These are phyloP conservation scores for Phalaenopsis equestris DNA, from an alignment of 106 monocot genomes.

Conservation along the genomic window DNA sequence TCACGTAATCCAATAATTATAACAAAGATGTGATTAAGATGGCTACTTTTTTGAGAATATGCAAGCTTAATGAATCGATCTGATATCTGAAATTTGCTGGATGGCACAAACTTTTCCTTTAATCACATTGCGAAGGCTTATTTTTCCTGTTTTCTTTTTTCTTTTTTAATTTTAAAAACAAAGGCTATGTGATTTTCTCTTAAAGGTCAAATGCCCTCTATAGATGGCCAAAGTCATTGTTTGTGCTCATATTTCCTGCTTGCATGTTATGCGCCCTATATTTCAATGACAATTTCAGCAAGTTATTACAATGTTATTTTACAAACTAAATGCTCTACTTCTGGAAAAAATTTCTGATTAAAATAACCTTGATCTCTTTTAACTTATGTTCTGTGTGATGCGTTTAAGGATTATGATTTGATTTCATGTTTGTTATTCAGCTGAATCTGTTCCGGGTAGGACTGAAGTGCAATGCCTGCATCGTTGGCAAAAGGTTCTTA, in stretches of 20 bases:
- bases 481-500: constrained; percentile 98
- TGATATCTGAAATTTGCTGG: neutral
- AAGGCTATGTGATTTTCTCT: neutral
- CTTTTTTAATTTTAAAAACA: neutral
- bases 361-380: neutral
- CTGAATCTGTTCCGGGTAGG: constrained; percentile 73
- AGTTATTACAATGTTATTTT: neutral
- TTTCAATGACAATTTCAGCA: neutral
- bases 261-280: neutral
- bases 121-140: neutral
- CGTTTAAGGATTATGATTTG: neutral
- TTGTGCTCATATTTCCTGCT: neutral
- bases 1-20: neutral
- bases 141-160: too few species aligned
- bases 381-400: neutral
- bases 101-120: neutral
- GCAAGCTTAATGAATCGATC: neutral
- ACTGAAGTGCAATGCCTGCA: constrained; percentile 97
- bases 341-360: neutral
- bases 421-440: constrained; percentile 27
- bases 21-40: neutral
- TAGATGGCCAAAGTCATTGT: neutral
- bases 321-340: neutral
- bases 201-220: neutral
- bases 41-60: neutral